Percentiles rank a stretch among this genome's conserved stretches.
phyloP scores from a whole-genome alignment of 164 flowering plant species.

The Sextonia rubra region DNA sequence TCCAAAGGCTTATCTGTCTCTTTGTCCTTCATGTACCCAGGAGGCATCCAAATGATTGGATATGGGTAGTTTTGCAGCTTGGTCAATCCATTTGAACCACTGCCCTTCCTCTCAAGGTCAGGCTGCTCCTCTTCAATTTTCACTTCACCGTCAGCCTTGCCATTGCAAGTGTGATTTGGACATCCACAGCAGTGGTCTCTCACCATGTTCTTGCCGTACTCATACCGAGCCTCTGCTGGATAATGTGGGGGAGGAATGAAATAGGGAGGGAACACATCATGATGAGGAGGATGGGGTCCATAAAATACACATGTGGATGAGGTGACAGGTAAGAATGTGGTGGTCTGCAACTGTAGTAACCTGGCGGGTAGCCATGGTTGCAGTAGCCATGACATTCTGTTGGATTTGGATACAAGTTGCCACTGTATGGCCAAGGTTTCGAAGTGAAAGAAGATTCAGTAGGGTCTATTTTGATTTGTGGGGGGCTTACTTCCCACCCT shows the following conservation, averaged over 20 bases:
- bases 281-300: slow-evolving; percentile 28
- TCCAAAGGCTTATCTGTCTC: slow-evolving; percentile 5
- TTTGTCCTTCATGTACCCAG: slow-evolving; percentile 22
- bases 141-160: slow-evolving; percentile 20
- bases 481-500: slow-evolving; percentile 14
- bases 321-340: slow-evolving; percentile 28
- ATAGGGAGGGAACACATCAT: slow-evolving; percentile 21
- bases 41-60: slow-evolving; percentile 55
- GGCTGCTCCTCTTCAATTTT: slow-evolving; percentile 50
- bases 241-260: slow-evolving; percentile 36
- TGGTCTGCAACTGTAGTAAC: slow-evolving; percentile 26
- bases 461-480: slow-evolving; percentile 23
- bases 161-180: slow-evolving; percentile 31
- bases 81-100: slow-evolving; percentile 16
- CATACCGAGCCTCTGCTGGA: slow-evolving; percentile 34
- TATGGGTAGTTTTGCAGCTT: slow-evolving; percentile 21
- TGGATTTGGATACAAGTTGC: slow-evolving; percentile 24
- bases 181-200: slow-evolving; percentile 46
- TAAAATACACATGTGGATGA: slow-evolving; percentile 14
- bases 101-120: slow-evolving; percentile 20
- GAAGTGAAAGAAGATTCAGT: slow-evolving; percentile 3
- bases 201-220: slow-evolving; percentile 30
- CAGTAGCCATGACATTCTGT: slow-evolving; percentile 33
- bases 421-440: slow-evolving; percentile 25
- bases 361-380: slow-evolving; percentile 25